Conservation (phyloP, 108 stramenopile genomes). For the Cyclotella distinguenda region DNA sequence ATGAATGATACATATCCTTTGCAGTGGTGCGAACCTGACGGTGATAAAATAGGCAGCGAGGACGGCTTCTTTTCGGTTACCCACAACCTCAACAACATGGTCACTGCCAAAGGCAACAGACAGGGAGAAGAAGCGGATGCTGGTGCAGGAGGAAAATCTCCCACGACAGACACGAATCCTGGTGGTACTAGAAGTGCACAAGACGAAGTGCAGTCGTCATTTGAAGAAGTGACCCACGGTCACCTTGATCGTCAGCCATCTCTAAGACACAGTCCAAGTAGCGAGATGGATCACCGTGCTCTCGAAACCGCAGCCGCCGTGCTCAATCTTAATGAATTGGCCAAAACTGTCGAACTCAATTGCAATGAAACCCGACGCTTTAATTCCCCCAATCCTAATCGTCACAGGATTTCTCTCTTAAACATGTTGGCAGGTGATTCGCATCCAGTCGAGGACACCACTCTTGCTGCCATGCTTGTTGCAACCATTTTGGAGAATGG, state of each 20-base stretch:
- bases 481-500: slow-evolving; percentile 62
- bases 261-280: too few species aligned
- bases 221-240: too few species aligned
- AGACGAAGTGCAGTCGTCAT: slow-evolving; percentile 2
- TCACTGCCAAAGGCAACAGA: neutral
- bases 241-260: too few species aligned
- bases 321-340: slow-evolving; percentile 9
- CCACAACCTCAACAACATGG: slow-evolving; percentile 22
- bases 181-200: neutral
- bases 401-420: slow-evolving; percentile 30
- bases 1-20: slow-evolving; percentile 27
- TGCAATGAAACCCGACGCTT: neutral
- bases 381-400: slow-evolving; percentile 11
- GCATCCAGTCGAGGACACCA: slow-evolving; percentile 27
- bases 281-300: slow-evolving; percentile 16
- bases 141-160: slow-evolving; percentile 30
- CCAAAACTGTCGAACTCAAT: slow-evolving; percentile 10
- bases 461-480: slow-evolving; percentile 60
- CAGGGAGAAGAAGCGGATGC: slow-evolving; percentile 42
- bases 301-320: slow-evolving; percentile 13
- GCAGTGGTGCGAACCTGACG: slow-evolving; percentile 11
- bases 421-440: slow-evolving; percentile 36
- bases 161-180: neutral
- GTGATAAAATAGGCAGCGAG: neutral
- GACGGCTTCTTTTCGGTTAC: slow-evolving; percentile 15